Conservation (phyloP, 805 yeast species). For the Blastobotrys attinorum region DNA sequence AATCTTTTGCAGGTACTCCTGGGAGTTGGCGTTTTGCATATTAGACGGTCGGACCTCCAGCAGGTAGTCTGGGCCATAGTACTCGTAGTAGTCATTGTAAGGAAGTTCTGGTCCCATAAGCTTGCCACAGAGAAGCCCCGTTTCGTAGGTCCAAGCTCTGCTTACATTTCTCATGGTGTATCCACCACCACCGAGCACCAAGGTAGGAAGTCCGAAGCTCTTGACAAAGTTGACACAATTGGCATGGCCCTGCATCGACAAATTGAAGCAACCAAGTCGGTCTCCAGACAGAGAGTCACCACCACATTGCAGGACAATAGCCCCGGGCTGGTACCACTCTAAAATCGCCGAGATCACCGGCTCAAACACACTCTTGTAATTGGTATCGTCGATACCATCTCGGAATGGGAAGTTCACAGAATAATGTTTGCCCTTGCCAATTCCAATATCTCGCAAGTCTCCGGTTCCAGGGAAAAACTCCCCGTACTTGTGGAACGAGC, state of each 20-base stretch:
- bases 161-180: conserved; percentile 94
- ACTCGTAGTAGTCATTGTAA: conserved; percentile 93
- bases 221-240: conserved; percentile 88
- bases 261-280: conserved; percentile 86
- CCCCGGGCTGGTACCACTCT: conserved; percentile 86
- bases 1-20: conserved; percentile 83
- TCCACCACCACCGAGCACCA: conserved; percentile 96
- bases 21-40: conserved; percentile 93
- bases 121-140: conserved; percentile 66
- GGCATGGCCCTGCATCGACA: conserved; percentile 89
- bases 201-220: conserved; percentile 81
- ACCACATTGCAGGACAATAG: conserved; percentile 93
- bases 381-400: conserved; percentile 93
- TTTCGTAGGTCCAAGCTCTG: conserved; percentile 92
- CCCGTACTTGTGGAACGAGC: conserved; percentile 92
- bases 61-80: conserved; percentile 94
- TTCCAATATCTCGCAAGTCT: conserved; percentile 78
- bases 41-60: conserved; percentile 91
- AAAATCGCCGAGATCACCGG: conserved; percentile 74
- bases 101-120: conserved; percentile 52
- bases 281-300: conserved; percentile 95
- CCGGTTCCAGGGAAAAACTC: conserved; percentile 98
- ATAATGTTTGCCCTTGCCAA: conserved; percentile 82
- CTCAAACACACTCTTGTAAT: conserved; percentile 68
- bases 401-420: conserved; percentile 87